A percentile compares a stretch with the other conserved stretches of the same genome.
These are phyloP conservation scores for Metschnikowia picachoensis DNA, from an alignment of 805 yeast genomes.

Conservation along the genomic window DNA sequence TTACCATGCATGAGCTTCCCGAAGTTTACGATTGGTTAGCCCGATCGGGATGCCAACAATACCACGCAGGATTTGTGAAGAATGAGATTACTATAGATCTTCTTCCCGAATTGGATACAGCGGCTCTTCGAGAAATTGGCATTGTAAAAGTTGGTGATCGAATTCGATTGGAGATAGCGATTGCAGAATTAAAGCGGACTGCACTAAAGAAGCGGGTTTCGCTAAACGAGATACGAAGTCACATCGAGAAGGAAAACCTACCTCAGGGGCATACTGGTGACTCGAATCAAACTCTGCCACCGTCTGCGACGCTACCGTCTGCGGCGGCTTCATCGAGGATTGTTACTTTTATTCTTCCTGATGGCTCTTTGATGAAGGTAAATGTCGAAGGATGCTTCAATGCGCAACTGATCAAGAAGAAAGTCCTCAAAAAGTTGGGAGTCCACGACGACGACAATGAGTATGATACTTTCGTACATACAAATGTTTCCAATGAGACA, in stretches of 20 bases:
- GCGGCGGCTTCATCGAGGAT: slow-evolving; percentile 4
- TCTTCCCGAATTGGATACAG: slow-evolving; percentile 56
- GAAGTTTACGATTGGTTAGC: slow-evolving; percentile 37
- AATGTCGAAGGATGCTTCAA: slow-evolving; percentile 77
- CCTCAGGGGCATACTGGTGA: background rate
- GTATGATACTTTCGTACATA: slow-evolving; percentile 61
- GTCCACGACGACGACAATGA: slow-evolving; percentile 40
- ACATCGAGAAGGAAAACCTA: slow-evolving; percentile 5
- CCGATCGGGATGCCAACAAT: slow-evolving; percentile 33
- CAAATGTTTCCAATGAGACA: slow-evolving; percentile 20
- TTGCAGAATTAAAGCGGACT: slow-evolving; percentile 39
- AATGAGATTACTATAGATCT: slow-evolving; percentile 57
- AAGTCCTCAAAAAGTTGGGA: slow-evolving; percentile 58
- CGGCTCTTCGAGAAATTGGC: slow-evolving; percentile 69
- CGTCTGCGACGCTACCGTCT: slow-evolving; percentile 3
- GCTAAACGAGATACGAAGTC: slow-evolving; percentile 9
- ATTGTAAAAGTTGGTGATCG: slow-evolving; percentile 80
- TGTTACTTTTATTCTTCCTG: slow-evolving; percentile 69
- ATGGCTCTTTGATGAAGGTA: slow-evolving; percentile 65
- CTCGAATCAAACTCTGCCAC: background rate
- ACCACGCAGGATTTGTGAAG: slow-evolving; percentile 33
- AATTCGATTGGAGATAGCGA: slow-evolving; percentile 58
- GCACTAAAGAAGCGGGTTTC: slow-evolving; percentile 9
- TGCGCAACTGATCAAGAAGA: slow-evolving; percentile 72
- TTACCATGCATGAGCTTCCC: slow-evolving; percentile 11